These are phyloP conservation scores for Hymenoscyphus repandus DNA, from an alignment of 2,329 filamentous ascomycete species.

Conservation along the genomic window DNA sequence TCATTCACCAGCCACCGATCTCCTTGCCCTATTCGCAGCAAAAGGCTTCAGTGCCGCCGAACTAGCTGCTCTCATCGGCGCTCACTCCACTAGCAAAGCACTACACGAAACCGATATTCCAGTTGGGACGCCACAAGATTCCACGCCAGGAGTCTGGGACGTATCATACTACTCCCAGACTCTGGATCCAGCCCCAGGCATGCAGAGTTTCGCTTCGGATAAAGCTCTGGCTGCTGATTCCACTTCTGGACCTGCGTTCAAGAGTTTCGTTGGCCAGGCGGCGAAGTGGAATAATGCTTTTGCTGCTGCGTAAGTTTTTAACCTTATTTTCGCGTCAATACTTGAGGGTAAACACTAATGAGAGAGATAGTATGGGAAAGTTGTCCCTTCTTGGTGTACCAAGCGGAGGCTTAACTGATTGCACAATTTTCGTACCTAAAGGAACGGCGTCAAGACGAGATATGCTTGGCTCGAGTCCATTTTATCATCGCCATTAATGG, in stretches of 20 bases:
- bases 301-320: conserved; percentile 20
- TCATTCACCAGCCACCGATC: neutral
- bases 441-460: neutral
- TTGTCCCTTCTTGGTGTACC: conserved; percentile 16
- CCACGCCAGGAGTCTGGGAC: conserved; percentile 34
- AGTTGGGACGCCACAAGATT: conserved; percentile 29
- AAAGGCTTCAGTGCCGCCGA: conserved; percentile 34
- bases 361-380: conserved; percentile 4
- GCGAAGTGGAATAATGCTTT: conserved; percentile 33
- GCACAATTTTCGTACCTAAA: conserved; percentile 11
- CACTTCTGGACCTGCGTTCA: conserved; percentile 44
- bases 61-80: conserved; percentile 35
- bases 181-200: conserved; percentile 21
- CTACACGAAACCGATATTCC: conserved; percentile 23
- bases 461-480: neutral
- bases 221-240: conserved; percentile 90
- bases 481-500: neutral
- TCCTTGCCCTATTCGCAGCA: conserved; percentile 31
- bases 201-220: conserved; percentile 80
- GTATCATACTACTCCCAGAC: conserved; percentile 34
- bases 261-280: conserved; percentile 31
- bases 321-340: neutral
- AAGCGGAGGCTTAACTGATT: conserved; percentile 11
- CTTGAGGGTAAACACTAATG: neutral
- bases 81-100: conserved; percentile 33